These are phyloP conservation scores for Rhodocollybia butyracea DNA, from an alignment of 768 basidiomycete species.

Conservation along the genomic window DNA sequence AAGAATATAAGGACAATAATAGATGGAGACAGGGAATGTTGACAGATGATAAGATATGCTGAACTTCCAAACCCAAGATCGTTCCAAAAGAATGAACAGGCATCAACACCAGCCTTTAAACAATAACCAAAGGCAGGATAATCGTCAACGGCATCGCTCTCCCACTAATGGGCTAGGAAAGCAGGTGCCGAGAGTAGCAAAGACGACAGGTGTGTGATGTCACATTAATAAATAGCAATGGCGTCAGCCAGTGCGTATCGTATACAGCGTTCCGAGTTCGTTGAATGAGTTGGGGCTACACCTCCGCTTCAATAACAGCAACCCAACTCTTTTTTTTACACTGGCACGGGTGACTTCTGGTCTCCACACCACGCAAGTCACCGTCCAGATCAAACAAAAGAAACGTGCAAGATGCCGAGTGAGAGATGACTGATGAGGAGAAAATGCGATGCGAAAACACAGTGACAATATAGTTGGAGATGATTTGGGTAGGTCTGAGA, in stretches of 20 bases:
- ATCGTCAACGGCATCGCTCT: background rate
- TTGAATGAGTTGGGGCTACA: background rate
- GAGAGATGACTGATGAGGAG: background rate
- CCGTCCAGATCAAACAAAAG: constrained; percentile 5
- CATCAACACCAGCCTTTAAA: background rate
- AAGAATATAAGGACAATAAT: constrained; percentile 3
- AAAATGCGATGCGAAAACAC: constrained; percentile 6
- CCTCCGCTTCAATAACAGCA: background rate
- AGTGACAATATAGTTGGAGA: background rate
- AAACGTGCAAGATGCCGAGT: constrained; percentile 6
- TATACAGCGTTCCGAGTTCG: constrained; percentile 7
- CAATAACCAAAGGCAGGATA: background rate
- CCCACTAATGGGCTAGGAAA: background rate
- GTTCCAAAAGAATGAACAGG: background rate
- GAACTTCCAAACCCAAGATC: constrained; percentile 1
- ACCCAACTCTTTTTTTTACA: constrained; percentile 5
- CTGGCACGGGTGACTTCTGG: background rate
- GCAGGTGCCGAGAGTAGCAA: background rate
- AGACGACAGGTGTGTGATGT: background rate
- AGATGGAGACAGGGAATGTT: background rate
- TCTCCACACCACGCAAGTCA: constrained; percentile 1
- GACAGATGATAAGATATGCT: constrained; percentile 5
- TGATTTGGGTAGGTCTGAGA: background rate
- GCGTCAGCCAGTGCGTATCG: constrained; percentile 4
- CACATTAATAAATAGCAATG: constrained; percentile 6